phyloP scores from a whole-genome alignment of 2,329 filamentous ascomycete species.

The Neoscytalidium dimidiatum region DNA sequence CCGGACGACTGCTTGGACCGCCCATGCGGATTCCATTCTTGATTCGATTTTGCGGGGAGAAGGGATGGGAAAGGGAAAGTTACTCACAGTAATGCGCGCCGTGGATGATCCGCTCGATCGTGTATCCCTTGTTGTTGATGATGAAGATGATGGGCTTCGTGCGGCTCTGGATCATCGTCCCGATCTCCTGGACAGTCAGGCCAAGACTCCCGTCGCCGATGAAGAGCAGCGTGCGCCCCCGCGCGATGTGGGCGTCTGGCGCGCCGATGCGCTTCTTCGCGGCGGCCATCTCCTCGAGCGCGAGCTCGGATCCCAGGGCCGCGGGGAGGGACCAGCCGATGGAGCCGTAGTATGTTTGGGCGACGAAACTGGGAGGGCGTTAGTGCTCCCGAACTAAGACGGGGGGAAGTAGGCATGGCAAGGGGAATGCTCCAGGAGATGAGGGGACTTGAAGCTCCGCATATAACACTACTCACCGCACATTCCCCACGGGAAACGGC shows the following conservation, averaged over 20 bases:
- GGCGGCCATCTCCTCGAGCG: slow-evolving; percentile 46
- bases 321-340: slow-evolving; percentile 48
- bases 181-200: slow-evolving; percentile 41
- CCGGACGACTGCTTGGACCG: too few relatives aligned
- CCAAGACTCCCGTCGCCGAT: slow-evolving; percentile 42
- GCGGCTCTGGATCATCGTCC: slow-evolving; percentile 38
- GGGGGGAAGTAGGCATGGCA: too few relatives aligned
- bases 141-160: slow-evolving; percentile 36
- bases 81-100: slow-evolving; percentile 39
- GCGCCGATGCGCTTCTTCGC: not conserved
- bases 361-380: slow-evolving; percentile 31
- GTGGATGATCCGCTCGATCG: slow-evolving; percentile 44
- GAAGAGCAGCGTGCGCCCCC: slow-evolving; percentile 51
- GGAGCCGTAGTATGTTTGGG: slow-evolving; percentile 47
- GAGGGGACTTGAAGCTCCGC: too few relatives aligned
- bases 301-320: slow-evolving; percentile 46
- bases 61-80: not conserved
- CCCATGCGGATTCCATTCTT: too few relatives aligned
- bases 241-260: not conserved
- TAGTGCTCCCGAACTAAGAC: too few relatives aligned
- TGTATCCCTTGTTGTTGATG: slow-evolving; percentile 43
- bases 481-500: slow-evolving; percentile 27
- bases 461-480: slow-evolving; percentile 25
- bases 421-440: not conserved
- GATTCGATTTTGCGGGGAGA: too few relatives aligned